Base-by-base conservation (phyloP, 1,284 basidiomycete genomes). In the Fomitopsis pinicola region DNA sequence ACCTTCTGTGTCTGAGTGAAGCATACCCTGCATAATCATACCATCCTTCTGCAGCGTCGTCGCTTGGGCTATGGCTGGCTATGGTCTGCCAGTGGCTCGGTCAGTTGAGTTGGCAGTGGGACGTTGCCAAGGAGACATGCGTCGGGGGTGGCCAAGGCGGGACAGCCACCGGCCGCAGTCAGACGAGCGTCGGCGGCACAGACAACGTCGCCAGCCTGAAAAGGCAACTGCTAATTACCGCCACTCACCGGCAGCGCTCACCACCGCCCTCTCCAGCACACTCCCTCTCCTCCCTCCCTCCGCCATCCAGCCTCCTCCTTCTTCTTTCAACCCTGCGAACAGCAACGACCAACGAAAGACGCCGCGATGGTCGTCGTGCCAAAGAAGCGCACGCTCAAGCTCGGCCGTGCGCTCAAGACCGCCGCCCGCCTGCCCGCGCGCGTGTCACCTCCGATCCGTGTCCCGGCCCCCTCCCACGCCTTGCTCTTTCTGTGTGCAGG, bases 381-480 rank as follows among this genome's bases (percentile, higher is more conserved):
- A 6, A 67, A 67, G 65, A 66, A 77, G 63, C 76, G 77, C 63
- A 80, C 78, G 26, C 74, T 78, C 66, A 82, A 78, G 73, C 71
- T 84, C 30, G 75, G 80, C 17, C 77, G 78, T 48, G 81, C 76
- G 2, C 75, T 83, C 68, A 80, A 78, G 68, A 75, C 75, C 5
- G 82, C 80, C 1, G 80, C 81, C 17, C 73, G 74, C 8, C 74
- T 81, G 46, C 79, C 78, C 42, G 74, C 73, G 5, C 78, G 78
- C 53, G 82, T 82, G 62, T 77, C 78, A 0, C 57, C 26, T 30
- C 14, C 26, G 46, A 4, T 28, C 12, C 45, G 26, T 22, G n/a
- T 46, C 44, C 22, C n/a, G 44, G n/a, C 35, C 10, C 38, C 38
- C 38, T 14, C 12, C 38, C 8, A 40, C 38, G 38, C 38, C 35